These are phyloP conservation scores for Acorus calamus DNA, from an alignment of 106 monocot species.

Conservation along the genomic window DNA sequence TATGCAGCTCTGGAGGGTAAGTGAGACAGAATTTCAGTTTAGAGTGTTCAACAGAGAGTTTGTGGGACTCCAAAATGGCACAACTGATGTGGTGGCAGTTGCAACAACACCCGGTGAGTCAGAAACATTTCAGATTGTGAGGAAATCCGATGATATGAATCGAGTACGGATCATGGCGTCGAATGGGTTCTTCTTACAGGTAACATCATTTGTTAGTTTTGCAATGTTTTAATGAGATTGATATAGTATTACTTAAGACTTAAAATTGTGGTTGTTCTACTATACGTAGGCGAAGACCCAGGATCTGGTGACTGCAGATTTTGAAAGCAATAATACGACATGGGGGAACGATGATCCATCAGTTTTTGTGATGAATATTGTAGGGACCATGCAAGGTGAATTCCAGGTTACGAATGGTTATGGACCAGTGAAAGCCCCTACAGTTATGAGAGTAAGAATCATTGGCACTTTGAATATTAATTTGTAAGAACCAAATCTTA, in stretches of 20 bases:
- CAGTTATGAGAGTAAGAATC: constrained; percentile 34
- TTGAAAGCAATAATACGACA: constrained; percentile 19
- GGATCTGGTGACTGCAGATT: constrained; percentile 39
- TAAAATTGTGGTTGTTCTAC: neutral
- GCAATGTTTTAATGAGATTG: neutral
- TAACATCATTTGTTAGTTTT: constrained; percentile 1
- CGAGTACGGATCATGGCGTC: constrained; percentile 44
- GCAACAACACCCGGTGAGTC: too few relatives aligned
- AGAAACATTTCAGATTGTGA: too few relatives aligned
- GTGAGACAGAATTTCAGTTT: too few relatives aligned
- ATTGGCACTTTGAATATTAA: too few relatives aligned
- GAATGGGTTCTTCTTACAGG: constrained; percentile 63
- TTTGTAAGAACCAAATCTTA: too few relatives aligned
- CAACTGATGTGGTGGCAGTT: too few relatives aligned
- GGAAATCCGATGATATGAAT: constrained; percentile 12
- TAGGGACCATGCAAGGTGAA: constrained; percentile 33
- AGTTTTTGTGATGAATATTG: constrained; percentile 32
- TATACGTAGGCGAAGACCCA: constrained; percentile 17
- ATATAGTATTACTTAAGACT: neutral
- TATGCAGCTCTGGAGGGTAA: too few relatives aligned
- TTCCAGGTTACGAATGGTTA: constrained; percentile 60
- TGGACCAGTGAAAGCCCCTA: constrained; percentile 29
- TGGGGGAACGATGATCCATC: constrained; percentile 73
- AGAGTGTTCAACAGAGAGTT: too few relatives aligned
- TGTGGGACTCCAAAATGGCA: too few relatives aligned